phyloP scores from a whole-genome alignment of 2,329 filamentous ascomycete genomes.

The Neofusicoccum ribis region DNA sequence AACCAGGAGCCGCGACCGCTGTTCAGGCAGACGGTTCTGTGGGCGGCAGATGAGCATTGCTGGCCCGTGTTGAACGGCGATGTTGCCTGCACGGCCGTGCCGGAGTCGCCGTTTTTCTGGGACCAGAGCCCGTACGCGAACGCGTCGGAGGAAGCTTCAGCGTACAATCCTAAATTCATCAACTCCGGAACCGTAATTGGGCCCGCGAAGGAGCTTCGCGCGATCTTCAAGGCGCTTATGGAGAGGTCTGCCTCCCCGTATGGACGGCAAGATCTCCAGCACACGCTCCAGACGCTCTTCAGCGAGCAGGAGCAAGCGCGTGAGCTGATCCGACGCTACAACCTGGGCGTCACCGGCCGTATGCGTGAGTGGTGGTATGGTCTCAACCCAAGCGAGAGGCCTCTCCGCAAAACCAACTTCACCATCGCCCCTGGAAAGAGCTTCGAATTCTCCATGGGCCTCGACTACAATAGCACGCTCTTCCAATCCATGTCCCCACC shows the following conservation, averaged over 20 bases:
- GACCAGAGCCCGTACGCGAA: conserved; percentile 29
- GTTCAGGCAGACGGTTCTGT: conserved; percentile 56
- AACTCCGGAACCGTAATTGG: conserved; percentile 54
- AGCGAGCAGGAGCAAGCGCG: conserved; percentile 56
- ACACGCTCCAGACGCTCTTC: conserved; percentile 53
- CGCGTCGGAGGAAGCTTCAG: neutral
- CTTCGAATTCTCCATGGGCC: conserved; percentile 54
- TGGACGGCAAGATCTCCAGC: conserved; percentile 35
- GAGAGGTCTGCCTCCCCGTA: conserved; percentile 27
- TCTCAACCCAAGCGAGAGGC: neutral
- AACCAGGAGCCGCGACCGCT: conserved; percentile 22
- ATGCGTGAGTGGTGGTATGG: conserved; percentile 29
- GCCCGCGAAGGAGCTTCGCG: conserved; percentile 49
- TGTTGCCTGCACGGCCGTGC: conserved; percentile 54
- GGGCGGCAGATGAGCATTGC: conserved; percentile 57
- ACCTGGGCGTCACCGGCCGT: conserved; percentile 28
- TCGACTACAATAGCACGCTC: conserved; percentile 54
- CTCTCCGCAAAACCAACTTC: conserved; percentile 8
- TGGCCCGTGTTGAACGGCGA: conserved; percentile 44
- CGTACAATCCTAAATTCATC: conserved; percentile 44
- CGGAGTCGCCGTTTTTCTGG: conserved; percentile 51
- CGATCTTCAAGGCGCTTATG: conserved; percentile 47
- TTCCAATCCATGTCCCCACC: conserved; percentile 33
- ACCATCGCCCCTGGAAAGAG: conserved; percentile 37
- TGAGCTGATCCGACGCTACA: conserved; percentile 31